Base-by-base conservation (phyloP, 2,329 filamentous ascomycete genomes). In the Fusarium continuum region DNA sequence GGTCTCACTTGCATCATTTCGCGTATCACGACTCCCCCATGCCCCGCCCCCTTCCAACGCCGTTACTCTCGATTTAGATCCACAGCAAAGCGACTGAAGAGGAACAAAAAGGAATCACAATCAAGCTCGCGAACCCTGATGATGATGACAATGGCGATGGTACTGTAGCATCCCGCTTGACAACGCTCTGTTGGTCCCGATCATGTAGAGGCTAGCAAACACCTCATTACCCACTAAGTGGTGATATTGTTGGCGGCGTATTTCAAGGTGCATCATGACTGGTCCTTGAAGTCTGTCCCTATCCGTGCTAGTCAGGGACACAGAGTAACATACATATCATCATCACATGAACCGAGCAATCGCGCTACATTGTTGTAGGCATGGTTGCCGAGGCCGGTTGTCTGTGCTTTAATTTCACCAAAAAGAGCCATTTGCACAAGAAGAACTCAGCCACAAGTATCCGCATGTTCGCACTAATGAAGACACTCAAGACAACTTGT, bases 221-320 rank as follows among this genome's bases (percentile, higher is more conserved):
- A 51, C 32, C 36, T 20, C 44, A 43, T 58, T 25, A 58, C 44
- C 29, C 44, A 58, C 44, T 50, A 20, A 48, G 38, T 51, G 26
- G n/a, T 13, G 31, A 43, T 36, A 48, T 38, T 50, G 16, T 17
- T 51, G 22, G 25, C 54, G 29, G 20, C 31, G 17, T 25, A 55
- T 46, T 49, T 46, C 16, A 8, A 22, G 29, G 6, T 54, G 32
- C 49, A 56, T 54, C 38, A 36, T 55, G 19, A 39, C 49, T 59
- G 55, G 55, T 51, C 55, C 31, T 32, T 35, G n/a, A 32, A 25
- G 17, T 39, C 16, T 58, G 32, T 58, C 53, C 53, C 9, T 32
- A 58, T 58, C 26, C 31, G 58, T 53, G 26, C 59, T 62, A 62
- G 59, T 62, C 59, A 62, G 59, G 59, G 58, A 62, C 59, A n/a